A percentile compares a stretch with the other conserved stretches of the same genome.
Evolutionary conservation across 345 rosid genomes (phyloP).

Genomic region (Hibiscus mutabilis): DNA sequence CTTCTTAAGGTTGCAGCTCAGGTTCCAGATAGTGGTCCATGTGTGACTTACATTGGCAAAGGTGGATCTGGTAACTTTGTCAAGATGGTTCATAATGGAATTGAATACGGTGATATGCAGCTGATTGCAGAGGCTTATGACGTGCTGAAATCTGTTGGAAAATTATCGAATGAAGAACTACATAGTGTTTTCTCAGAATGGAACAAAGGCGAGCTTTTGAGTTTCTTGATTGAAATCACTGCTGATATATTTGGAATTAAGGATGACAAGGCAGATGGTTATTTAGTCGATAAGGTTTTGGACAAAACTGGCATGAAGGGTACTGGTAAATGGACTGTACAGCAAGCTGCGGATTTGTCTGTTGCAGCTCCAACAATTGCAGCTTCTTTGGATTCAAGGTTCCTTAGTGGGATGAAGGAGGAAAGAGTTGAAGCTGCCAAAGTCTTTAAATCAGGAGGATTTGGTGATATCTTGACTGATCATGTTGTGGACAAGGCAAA

Average conservation of each 20-base stretch:
- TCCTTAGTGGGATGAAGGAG: conserved; percentile 88
- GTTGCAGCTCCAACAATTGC: conserved; percentile 98
- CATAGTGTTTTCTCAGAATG: conserved; percentile 67
- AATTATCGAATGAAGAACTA: conserved; percentile 78
- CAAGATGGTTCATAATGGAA: conserved; percentile 95
- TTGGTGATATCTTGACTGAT: conserved; percentile 57
- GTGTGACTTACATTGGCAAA: conserved; percentile 83
- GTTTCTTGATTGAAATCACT: conserved; percentile 93
- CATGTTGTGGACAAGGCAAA: conserved; percentile 74
- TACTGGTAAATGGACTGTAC: conserved; percentile 99
- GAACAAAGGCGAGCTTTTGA: conserved; percentile 92
- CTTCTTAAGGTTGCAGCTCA: conserved; percentile 95
- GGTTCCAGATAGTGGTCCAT: conserved; percentile 89
- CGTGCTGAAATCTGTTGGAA: conserved; percentile 79
- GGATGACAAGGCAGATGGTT: conserved; percentile 82
- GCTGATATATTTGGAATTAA: conserved; percentile 83
- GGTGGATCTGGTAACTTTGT: conserved; percentile 98
- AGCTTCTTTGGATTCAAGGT: conserved; percentile 83
- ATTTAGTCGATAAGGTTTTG: conserved; percentile 89
- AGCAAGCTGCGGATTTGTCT: conserved; percentile 95
- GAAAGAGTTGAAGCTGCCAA: conserved; percentile 84
- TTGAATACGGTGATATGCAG: conserved; percentile 99
- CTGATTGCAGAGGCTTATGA: conserved; percentile 92
- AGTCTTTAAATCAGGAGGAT: conserved; percentile 72
- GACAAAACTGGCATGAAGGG: conserved; percentile 99